These are phyloP conservation scores for Aspergillus thermomutatus DNA, from an alignment of 2,329 filamentous ascomycete genomes.

Conservation along the genomic window DNA sequence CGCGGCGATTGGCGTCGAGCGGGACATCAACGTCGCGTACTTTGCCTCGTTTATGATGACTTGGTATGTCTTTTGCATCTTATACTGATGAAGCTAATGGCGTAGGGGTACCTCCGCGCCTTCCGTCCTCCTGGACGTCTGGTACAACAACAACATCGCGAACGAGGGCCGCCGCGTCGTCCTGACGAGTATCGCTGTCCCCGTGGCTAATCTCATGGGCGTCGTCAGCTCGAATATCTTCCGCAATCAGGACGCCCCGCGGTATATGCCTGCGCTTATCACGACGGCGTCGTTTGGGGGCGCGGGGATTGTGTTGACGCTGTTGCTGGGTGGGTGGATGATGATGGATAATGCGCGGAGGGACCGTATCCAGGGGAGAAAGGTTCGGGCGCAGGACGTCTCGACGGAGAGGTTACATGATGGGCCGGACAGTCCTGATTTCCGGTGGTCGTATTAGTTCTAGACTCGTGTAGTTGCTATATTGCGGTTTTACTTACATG, in stretches of 20 bases:
- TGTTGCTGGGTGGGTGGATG: conserved; percentile 61
- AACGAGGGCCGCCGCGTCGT: conserved; percentile 70
- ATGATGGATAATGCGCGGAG: conserved; percentile 61
- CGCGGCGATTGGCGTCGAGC: conserved; percentile 62
- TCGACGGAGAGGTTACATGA: conserved; percentile 56
- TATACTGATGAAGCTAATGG: too few relatives aligned
- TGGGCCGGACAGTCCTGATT: conserved; percentile 52
- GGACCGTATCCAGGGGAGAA: conserved; percentile 55
- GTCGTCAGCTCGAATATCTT: conserved; percentile 68
- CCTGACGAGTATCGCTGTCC: conserved; percentile 69
- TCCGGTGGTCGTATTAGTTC: conserved; percentile 49
- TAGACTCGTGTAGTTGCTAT: too few relatives aligned
- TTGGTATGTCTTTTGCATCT: conserved; percentile 49
- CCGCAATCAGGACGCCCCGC: conserved; percentile 59
- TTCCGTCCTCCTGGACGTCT: conserved; percentile 62
- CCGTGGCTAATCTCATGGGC: conserved; percentile 73
- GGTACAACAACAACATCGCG: conserved; percentile 82
- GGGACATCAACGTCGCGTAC: conserved; percentile 63
- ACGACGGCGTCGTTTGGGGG: conserved; percentile 55
- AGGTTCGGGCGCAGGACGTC: conserved; percentile 54
- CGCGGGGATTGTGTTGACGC: conserved; percentile 53
- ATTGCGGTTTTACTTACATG: too few relatives aligned
- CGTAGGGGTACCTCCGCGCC: conserved; percentile 65
- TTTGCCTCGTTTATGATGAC: conserved; percentile 80
- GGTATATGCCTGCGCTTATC: conserved; percentile 64